Base-by-base conservation (phyloP, 306 rosid species). In the Quercus suber region DNA sequence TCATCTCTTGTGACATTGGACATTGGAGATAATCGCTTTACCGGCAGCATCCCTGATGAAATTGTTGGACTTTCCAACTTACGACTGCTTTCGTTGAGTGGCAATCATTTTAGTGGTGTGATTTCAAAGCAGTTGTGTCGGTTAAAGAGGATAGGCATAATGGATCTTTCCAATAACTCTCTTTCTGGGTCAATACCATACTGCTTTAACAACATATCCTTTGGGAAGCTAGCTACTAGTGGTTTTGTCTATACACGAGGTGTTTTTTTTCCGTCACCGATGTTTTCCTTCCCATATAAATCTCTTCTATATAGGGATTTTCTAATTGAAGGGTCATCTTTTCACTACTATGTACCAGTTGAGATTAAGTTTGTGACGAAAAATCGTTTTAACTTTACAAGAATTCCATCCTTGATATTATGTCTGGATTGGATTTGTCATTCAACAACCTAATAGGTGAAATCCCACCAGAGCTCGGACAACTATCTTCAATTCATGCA, bases 161-260 rank as follows among this genome's bases (percentile, higher is more conserved):
- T 83, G 2, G 78, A 83, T 45, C 53, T 79, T 14, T 71, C 78
- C 3, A 13, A 58, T 27, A 81, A 81, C 76, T 75, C 30, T 21
- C 37, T 81, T 43, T 69, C 21, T 1, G 68, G 84, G 51, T 1
- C 51, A 31, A 7, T 81, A 23, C 80, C 77, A 5, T 71, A 60
- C 9, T 78, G 82, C 64, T 78, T 78, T n/a, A 30, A 71, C 20
- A 57, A 0, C 53, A 20, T 19, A 27, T 28, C 71, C 1, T 33
- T 33, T 33, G 37, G 37, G 37, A 33, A 1, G 7, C 37, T 5
- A 33, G 37, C 6, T 0, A 27, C 58, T 25, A 11, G 33, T 30
- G 75, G 37, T 28, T 30, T 45, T 25, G 30, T 5, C 49, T 17
- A 5, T 35, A 25, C 25, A 27, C 28, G 2, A 27, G 3, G 28